Evolutionary conservation across 257 asterid species (phyloP), one percentile per base, ranked within the genome.

Genomic region (Cynanchum wilfordii): DNA sequence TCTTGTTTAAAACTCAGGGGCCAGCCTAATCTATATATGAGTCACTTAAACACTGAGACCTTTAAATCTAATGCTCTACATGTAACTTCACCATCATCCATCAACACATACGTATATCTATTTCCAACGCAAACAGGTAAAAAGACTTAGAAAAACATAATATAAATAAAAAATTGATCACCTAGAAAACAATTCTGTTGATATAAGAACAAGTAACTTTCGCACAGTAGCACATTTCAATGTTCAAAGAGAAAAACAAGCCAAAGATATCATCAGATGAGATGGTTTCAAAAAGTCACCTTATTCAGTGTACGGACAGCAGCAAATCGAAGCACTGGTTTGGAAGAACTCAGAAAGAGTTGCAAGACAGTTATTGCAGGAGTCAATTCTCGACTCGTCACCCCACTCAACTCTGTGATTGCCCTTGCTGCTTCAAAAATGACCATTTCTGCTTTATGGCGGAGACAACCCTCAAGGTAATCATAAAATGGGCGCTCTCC

Each of bases 351-450:
- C 75, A 93, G 79, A 84, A 90, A 90, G 75, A 93, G 95, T 83
- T 93, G 98, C 58, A 93, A 78, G 27, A 90, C 96, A 81, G 95
- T 90, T 70, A 93, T 89, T 73, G 98, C 98, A 54, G 98, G 97
- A 77, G 96, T 90, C 87, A 93, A 76, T 85, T 93, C 98, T 64
- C 98, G 87, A 77, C 86, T 86, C 67, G 96, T 82, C 77, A 93
- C 97, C 59, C 87, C 84, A 85, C 78, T 89, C 80, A 93, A 79
- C 77, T 90, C 95, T 63, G 98, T 93, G 81, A 93, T 93, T 82
- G 98, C 97, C 87, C 94, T 86, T 44, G 97, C 98, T 79, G 98
- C 98, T 88, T 93, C 97, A 77, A 90, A 90, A 76, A 90, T 90
- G 70, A 93, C 98, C 97, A 93, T 87, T 80, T 93, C 98, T 73